Base-by-base conservation (phyloP, 169 alveolate genomes). In the Theileria equi region DNA sequence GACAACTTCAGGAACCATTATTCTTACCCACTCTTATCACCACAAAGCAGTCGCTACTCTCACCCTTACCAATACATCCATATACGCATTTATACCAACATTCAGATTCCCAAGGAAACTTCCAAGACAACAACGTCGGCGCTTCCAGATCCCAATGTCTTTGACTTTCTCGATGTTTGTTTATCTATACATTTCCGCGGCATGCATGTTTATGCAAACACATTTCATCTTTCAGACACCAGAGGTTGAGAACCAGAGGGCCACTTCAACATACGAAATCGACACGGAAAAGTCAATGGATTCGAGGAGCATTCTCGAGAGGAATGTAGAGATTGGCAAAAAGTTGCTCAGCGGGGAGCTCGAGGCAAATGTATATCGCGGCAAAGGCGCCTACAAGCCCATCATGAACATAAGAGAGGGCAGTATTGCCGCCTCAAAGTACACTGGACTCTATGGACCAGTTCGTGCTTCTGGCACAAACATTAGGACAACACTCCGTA, bases 391-490 rank as follows among this genome's bases (percentile, higher is more conserved):
- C 7, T 80, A 91, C 64, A 81, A 81, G 31, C 91, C 83, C 8
- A 86, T 86, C 41, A 62, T 88, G 49, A 84, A 74, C 66, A 69
- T 84, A 8, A 52, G 88, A 8, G 90, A 89, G 58, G 95, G 89
- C 36, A 92, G 89, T 52, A 69, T 91, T 28, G 84, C 92, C 1
- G 88, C 89, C 19, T 73, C 86, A 32, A 91, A 91, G 43, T 84
- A 80, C 62, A 91, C 95, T 5, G 95, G 95, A 4, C 67, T 91
- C 11, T 72, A 91, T 49, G 97, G 97, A 8, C 98, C 98, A 0
- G 88, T 92, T 5, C 73, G 94, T 17, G 91, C 90, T 10, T 80
- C 87, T 19, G 81, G 94, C 25, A 80, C 93, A 35, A 91, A 92
- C 76, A 92, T 95, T 28, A 90, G 96, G 70, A 79, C 93, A 45